phyloP scores from a whole-genome alignment of 2,329 filamentous ascomycete genomes.

The Sphaerulina musiva region DNA sequence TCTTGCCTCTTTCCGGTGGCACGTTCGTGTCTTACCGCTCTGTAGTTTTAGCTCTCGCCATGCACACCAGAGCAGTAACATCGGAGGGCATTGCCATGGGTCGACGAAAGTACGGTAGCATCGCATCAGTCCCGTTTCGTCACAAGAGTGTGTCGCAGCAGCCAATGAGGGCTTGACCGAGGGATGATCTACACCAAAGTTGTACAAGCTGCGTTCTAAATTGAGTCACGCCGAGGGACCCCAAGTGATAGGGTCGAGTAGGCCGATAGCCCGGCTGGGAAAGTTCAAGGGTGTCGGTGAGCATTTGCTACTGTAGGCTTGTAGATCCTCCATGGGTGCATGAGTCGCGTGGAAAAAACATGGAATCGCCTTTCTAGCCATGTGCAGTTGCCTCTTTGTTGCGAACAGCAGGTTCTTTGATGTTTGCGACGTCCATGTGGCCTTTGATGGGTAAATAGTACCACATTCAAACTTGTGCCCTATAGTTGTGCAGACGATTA shows the following conservation, averaged over 20 bases:
- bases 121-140: background rate
- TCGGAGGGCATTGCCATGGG: slow-evolving; percentile 1
- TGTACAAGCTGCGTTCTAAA: slow-evolving; percentile 6
- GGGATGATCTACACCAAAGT: slow-evolving; percentile 5
- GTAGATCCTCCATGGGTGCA: background rate
- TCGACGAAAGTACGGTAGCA: background rate
- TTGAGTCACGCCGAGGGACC: background rate
- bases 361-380: too few relatives aligned
- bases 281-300: background rate
- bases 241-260: background rate
- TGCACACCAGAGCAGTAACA: slow-evolving; percentile 6
- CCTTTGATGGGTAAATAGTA: too few relatives aligned
- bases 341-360: background rate
- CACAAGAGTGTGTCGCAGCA: slow-evolving; percentile 1
- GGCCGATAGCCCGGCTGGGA: background rate
- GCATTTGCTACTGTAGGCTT: background rate
- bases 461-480: too few relatives aligned
- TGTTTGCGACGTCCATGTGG: too few relatives aligned
- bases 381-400: too few relatives aligned
- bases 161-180: background rate
- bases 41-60: background rate
- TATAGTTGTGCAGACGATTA: too few relatives aligned
- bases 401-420: too few relatives aligned
- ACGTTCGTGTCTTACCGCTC: slow-evolving; percentile 3
- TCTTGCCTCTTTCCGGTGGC: background rate